These are phyloP conservation scores for Aspergillus sp. DNA, from an alignment of 2,329 filamentous ascomycete species.

Conservation along the genomic window DNA sequence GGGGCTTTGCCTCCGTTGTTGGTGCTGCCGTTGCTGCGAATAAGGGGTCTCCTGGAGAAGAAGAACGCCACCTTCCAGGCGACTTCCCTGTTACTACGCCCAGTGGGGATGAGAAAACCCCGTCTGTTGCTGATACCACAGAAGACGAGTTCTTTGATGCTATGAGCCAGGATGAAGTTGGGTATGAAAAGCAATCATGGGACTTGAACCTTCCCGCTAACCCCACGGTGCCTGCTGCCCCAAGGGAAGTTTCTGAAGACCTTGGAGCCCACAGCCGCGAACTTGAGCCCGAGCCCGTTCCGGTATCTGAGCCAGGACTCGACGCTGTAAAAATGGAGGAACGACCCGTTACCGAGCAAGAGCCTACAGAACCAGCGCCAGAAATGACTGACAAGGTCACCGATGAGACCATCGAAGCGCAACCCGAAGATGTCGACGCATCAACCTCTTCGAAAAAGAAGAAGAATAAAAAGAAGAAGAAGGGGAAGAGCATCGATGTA, in stretches of 20 bases:
- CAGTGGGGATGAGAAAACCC: conserved; percentile 4
- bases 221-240: neutral
- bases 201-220: neutral
- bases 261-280: neutral
- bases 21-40: conserved; percentile 20
- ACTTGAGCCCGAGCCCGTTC: neutral
- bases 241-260: neutral
- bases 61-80: neutral
- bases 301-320: neutral
- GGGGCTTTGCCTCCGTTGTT: conserved; percentile 19
- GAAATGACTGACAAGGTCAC: neutral
- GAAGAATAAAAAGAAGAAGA: conserved; percentile 41
- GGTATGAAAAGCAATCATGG: neutral
- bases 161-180: neutral
- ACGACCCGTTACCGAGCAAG: neutral
- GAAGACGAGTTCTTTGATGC: conserved; percentile 10
- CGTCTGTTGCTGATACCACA: neutral
- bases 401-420: neutral
- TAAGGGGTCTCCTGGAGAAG: neutral
- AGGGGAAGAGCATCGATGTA: conserved; percentile 21
- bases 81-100: neutral
- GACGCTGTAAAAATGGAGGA: neutral
- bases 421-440: conserved; percentile 12
- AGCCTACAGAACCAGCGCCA: neutral
- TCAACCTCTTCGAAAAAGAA: conserved; percentile 29